Evolutionary conservation across 208 protist species (phyloP).

Genomic region (Trypanosoma scelopori): DNA sequence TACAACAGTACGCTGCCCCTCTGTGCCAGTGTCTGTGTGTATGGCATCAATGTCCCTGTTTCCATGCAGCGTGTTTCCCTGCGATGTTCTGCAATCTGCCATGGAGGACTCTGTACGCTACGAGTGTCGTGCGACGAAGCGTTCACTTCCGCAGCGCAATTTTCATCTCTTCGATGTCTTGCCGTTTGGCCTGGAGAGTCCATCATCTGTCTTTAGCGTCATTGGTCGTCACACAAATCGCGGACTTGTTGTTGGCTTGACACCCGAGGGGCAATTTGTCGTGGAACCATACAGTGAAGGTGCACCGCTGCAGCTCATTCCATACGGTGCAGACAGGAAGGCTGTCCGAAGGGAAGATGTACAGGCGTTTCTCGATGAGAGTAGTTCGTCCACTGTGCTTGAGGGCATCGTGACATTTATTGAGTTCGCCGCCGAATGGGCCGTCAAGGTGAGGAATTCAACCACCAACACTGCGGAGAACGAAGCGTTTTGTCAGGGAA

Average conservation of each 20-base stretch:
- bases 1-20: not conserved
- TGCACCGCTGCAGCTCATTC: slow-evolving; percentile 24
- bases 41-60: not conserved
- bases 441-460: not conserved
- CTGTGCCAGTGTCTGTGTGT: not conserved
- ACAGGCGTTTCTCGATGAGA: not conserved
- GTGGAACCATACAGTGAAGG: slow-evolving; percentile 40
- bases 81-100: not conserved
- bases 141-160: slow-evolving; percentile 33
- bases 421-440: not conserved
- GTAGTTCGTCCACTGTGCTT: not conserved
- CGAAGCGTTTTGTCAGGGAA: not conserved
- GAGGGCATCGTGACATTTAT: slow-evolving; percentile 1
- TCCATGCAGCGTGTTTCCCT: not conserved
- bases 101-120: slow-evolving; percentile 40
- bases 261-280: slow-evolving; percentile 32
- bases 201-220: slow-evolving; percentile 47
- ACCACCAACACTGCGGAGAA: not conserved
- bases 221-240: slow-evolving; percentile 60
- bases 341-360: slow-evolving; percentile 3
- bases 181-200: slow-evolving; percentile 49
- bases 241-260: slow-evolving; percentile 48
- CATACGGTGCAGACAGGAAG: slow-evolving; percentile 7
- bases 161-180: slow-evolving; percentile 69
- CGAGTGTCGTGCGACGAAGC: slow-evolving; percentile 37